phyloP scores from a whole-genome alignment of 257 asterid species.

The Penstemon eatonii region DNA sequence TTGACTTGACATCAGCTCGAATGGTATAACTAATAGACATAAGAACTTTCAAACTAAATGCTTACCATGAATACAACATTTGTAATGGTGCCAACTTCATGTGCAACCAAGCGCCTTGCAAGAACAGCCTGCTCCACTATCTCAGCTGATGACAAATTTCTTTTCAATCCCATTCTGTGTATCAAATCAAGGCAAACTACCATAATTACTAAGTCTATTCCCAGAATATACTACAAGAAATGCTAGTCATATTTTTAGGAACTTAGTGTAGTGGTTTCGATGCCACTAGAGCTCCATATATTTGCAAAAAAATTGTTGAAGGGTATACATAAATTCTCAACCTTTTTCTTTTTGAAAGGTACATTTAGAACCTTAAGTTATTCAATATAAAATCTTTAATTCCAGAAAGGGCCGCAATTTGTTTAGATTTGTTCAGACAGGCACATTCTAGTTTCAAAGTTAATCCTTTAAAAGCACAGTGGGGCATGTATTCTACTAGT shows the following conservation, averaged over 20 bases:
- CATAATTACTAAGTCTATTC: not conserved
- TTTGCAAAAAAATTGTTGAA: not conserved
- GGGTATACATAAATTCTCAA: too few relatives aligned
- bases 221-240: not conserved
- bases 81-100: slow-evolving; percentile 73
- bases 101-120: slow-evolving; percentile 75
- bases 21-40: slow-evolving; percentile 5
- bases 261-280: not conserved
- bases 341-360: not conserved
- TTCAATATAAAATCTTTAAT: slow-evolving; percentile 13
- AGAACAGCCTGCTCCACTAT: slow-evolving; percentile 96
- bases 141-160: slow-evolving; percentile 85
- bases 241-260: slow-evolving; percentile 13
- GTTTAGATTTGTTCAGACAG: not conserved
- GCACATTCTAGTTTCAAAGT: slow-evolving; percentile 6
- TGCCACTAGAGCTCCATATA: not conserved
- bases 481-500: not conserved
- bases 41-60: slow-evolving; percentile 10
- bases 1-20: slow-evolving; percentile 7
- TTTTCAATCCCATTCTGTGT: slow-evolving; percentile 89
- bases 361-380: not conserved
- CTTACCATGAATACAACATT: slow-evolving; percentile 96
- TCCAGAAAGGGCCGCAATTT: not conserved
- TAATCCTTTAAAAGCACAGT: not conserved
- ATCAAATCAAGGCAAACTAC: slow-evolving; percentile 26